phyloP scores from a whole-genome alignment of 2,329 filamentous ascomycete species.

The Teratosphaeria nubilosa region DNA sequence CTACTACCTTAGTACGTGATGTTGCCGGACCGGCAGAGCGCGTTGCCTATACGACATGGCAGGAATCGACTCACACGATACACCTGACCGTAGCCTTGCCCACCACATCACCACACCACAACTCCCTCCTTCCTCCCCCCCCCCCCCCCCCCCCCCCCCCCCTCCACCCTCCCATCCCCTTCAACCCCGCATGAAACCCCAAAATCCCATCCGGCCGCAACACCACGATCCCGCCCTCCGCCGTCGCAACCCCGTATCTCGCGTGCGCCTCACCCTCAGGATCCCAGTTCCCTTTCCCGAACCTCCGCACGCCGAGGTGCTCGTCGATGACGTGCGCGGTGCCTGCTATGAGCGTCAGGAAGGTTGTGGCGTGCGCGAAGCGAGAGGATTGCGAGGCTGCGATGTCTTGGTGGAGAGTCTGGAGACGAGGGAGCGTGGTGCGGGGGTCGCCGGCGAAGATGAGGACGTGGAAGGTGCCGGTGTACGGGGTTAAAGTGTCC shows the following conservation, averaged over 20 bases:
- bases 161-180: constrained; percentile 13
- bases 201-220: constrained; percentile 25
- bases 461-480: constrained; percentile 16
- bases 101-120: too few species aligned
- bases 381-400: neutral
- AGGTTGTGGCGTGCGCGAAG: constrained; percentile 10
- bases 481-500: constrained; percentile 10
- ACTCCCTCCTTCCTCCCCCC: too few species aligned
- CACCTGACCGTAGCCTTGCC: too few species aligned
- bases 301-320: constrained; percentile 23
- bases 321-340: constrained; percentile 27
- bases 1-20: too few species aligned
- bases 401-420: constrained; percentile 1
- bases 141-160: too few species aligned
- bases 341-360: constrained; percentile 18
- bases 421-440: neutral
- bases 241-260: constrained; percentile 21
- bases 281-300: constrained; percentile 30
- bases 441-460: constrained; percentile 13
- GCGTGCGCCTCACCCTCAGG: constrained; percentile 21
- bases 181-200: constrained; percentile 2
- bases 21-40: too few species aligned
- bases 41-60: too few species aligned
- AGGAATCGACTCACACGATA: too few species aligned
- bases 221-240: constrained; percentile 21